Conservation (phyloP, 2,329 filamentous ascomycete genomes). For the Fusarium sp. region DNA sequence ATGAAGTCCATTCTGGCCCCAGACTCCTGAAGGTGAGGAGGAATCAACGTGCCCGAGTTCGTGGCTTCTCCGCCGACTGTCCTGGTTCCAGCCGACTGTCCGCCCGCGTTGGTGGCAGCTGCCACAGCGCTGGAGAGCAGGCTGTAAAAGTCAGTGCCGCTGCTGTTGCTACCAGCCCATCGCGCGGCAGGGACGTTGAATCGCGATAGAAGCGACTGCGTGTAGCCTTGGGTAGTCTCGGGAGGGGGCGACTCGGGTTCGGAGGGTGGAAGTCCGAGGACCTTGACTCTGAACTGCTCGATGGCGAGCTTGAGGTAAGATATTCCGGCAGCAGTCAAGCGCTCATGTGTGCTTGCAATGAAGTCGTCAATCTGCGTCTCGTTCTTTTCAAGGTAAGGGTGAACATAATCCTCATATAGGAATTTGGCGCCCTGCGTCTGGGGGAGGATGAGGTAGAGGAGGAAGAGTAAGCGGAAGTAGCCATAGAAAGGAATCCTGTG, state of each 20-base stretch:
- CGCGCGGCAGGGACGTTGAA: conserved; percentile 85
- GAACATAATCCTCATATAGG: conserved; percentile 86
- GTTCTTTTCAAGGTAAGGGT: conserved; percentile 89
- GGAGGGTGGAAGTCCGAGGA: conserved; percentile 80
- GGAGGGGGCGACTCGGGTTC: conserved; percentile 56
- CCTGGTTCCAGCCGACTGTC: conserved; percentile 52
- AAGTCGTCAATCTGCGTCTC: conserved; percentile 91
- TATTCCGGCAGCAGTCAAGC: conserved; percentile 80
- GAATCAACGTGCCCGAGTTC: conserved; percentile 74
- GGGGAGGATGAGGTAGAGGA: conserved; percentile 95
- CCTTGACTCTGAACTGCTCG: conserved; percentile 78
- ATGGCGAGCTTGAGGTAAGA: conserved; percentile 79
- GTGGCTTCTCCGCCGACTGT: conserved; percentile 39
- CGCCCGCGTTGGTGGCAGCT: conserved; percentile 65
- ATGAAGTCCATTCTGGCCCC: conserved; percentile 81
- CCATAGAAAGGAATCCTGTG: conserved; percentile 89
- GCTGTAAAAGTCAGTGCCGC: conserved; percentile 78
- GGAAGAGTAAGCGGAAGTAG: conserved; percentile 87
- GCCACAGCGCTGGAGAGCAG: conserved; percentile 81
- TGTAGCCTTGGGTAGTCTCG: conserved; percentile 71
- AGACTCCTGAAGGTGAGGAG: conserved; percentile 73
- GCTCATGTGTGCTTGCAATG: conserved; percentile 84
- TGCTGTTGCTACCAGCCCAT: conserved; percentile 63
- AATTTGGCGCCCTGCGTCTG: conserved; percentile 93
- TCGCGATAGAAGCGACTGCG: conserved; percentile 83